These are phyloP conservation scores for Glarea lozoyensis DNA, from an alignment of 495 filamentous ascomycete species.

Conservation along the genomic window DNA sequence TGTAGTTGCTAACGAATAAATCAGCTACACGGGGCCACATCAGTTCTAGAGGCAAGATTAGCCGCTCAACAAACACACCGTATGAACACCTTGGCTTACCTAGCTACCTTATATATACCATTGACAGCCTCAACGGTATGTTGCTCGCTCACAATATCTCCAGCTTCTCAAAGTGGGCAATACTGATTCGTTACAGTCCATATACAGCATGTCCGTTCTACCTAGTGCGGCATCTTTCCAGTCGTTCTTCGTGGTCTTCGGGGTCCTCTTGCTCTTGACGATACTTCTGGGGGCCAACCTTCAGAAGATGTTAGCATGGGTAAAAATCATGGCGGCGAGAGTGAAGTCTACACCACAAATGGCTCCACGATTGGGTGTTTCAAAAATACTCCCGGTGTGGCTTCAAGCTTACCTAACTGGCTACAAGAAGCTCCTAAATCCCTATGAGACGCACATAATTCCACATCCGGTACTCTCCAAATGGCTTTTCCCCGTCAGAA, in stretches of 20 bases:
- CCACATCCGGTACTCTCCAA: background rate
- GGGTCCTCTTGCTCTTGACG: background rate
- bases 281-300: background rate
- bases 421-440: background rate
- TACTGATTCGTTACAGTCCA: background rate
- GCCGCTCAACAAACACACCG: background rate
- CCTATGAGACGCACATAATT: background rate
- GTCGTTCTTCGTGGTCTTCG: background rate
- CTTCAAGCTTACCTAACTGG: background rate
- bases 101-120: background rate
- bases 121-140: background rate
- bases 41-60: background rate
- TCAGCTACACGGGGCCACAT: background rate
- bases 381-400: too few species aligned
- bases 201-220: conserved; percentile 1
- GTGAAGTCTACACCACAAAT: background rate
- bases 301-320: background rate
- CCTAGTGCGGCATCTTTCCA: background rate
- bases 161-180: background rate
- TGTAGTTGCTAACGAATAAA: background rate
- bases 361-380: background rate
- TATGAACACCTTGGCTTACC: background rate
- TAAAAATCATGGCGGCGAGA: background rate
- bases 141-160: background rate
- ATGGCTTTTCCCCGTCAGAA: background rate